Evolutionary conservation across 768 basidiomycete genomes (phyloP).

Genomic region (Lactarius hengduanensis): DNA sequence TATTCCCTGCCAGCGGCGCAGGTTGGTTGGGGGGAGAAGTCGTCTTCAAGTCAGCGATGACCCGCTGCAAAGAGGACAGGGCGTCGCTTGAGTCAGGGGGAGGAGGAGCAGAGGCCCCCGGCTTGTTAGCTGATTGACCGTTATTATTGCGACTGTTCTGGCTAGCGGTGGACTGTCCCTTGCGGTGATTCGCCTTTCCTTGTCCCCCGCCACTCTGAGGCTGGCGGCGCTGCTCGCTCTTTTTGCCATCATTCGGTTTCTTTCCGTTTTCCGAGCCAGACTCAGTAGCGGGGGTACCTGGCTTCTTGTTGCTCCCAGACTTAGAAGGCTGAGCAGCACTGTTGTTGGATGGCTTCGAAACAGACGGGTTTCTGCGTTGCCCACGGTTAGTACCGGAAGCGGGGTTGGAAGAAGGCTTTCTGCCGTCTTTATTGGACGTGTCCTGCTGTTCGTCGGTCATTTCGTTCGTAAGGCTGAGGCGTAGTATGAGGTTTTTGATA

Average conservation of each 20-base stretch:
- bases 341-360: slow-evolving; percentile 44
- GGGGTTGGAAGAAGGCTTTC: slow-evolving; percentile 49
- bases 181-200: slow-evolving; percentile 33
- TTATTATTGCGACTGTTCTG: slow-evolving; percentile 55
- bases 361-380: slow-evolving; percentile 58
- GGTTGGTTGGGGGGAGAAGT: slow-evolving; percentile 62
- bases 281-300: slow-evolving; percentile 46
- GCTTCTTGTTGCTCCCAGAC: slow-evolving; percentile 59
- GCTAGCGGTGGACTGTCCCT: slow-evolving; percentile 48
- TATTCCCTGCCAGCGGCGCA: slow-evolving; percentile 40
- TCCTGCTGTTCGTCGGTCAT: slow-evolving; percentile 72
- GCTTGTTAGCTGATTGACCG: slow-evolving; percentile 29
- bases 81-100: slow-evolving; percentile 72
- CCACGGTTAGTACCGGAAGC: slow-evolving; percentile 47
- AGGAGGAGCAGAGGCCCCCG: slow-evolving; percentile 48
- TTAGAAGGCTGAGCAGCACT: slow-evolving; percentile 43
- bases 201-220: slow-evolving; percentile 36
- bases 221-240: slow-evolving; percentile 50
- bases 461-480: slow-evolving; percentile 66
- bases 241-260: slow-evolving; percentile 53
- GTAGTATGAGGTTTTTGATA: slow-evolving; percentile 37
- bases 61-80: slow-evolving; percentile 83
- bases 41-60: slow-evolving; percentile 92
- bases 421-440: slow-evolving; percentile 69
- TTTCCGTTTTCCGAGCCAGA: slow-evolving; percentile 73